These are phyloP conservation scores for Plantago rigida DNA, from an alignment of 305 asterid species.

Conservation along the genomic window DNA sequence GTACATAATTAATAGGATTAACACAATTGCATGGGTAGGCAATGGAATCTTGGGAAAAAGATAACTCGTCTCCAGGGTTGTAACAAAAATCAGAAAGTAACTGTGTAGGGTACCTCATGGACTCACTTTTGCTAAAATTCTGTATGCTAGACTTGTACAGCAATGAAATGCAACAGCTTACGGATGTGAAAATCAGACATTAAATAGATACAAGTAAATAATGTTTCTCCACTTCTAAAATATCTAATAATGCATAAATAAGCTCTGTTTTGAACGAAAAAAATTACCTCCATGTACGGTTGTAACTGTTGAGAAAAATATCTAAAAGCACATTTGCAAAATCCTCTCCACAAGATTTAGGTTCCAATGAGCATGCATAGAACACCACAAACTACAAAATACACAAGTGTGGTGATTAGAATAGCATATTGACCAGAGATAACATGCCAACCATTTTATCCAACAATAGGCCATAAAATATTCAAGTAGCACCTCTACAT, in stretches of 20 bases:
- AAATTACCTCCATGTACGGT: conserved; percentile 59
- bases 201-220: conserved; percentile 10
- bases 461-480: conserved; percentile 9
- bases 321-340: conserved; percentile 44
- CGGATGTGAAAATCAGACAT: background rate
- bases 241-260: background rate
- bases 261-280: conserved; percentile 3
- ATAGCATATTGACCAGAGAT: background rate
- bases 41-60: background rate
- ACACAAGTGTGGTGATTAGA: background rate
- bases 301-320: conserved; percentile 41
- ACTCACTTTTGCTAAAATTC: no score
- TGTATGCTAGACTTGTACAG: background rate
- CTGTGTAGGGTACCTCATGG: no score
- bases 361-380: conserved; percentile 93
- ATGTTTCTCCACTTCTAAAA: conserved; percentile 6
- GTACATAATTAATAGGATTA: background rate
- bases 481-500: background rate
- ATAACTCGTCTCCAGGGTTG: background rate
- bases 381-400: conserved; percentile 77
- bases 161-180: background rate
- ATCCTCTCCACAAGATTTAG: conserved; percentile 62
- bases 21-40: background rate
- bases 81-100: no score
- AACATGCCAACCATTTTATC: conserved; percentile 5